Base-by-base conservation (phyloP, 805 yeast genomes). In the Metschnikowia reukaufii region DNA sequence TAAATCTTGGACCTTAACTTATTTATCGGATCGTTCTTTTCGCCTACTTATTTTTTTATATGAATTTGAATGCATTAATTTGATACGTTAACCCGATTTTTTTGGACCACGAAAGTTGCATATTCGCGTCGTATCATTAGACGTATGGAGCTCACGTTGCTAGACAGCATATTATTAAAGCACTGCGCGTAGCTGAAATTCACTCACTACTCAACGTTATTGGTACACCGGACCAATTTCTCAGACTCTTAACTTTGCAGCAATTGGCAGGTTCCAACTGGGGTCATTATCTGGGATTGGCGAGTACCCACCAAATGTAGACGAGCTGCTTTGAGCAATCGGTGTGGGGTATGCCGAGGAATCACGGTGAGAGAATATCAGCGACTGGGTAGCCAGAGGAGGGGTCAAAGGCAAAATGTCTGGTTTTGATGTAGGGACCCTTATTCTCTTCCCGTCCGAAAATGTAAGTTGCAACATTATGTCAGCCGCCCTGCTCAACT, bases 311-410 rank as follows among this genome's bases (percentile, higher is more conserved):
- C 52, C 20, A 21, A 52, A 50, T 7, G 51, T 30, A 15, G 48
- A 35, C 29, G 52, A 30, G 17, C 49, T 52, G 10, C 49, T 33
- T 18, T 44, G 51, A 20, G 51, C 35, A 21, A 40, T 43, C 10
- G 57, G 59, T 17, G 59, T 53, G n/a, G 59, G 47, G 45, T 52
- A 55, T 33, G 51, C 53, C 34, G 57, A 51, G 6, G 49, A 40
- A 29, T 48, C 57, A 33, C 36, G 33, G 29, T 39, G 48, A 10
- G 74, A 70, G 45, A 70, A 70, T 8, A 70, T 63, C 27, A 70
- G 67, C 40, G 67, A 61, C 52, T 67, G 73, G 13, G 74, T 67
- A n/a, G 74, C 74, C 44, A 68, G 65, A 23, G 74, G 74, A n/a
- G 74, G 74, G 2, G 74, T 70, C 15, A 61, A 54, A 15, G 74